Evolutionary conservation across 1,284 basidiomycete genomes (phyloP).

Genomic region (Pterulicium gracile): DNA sequence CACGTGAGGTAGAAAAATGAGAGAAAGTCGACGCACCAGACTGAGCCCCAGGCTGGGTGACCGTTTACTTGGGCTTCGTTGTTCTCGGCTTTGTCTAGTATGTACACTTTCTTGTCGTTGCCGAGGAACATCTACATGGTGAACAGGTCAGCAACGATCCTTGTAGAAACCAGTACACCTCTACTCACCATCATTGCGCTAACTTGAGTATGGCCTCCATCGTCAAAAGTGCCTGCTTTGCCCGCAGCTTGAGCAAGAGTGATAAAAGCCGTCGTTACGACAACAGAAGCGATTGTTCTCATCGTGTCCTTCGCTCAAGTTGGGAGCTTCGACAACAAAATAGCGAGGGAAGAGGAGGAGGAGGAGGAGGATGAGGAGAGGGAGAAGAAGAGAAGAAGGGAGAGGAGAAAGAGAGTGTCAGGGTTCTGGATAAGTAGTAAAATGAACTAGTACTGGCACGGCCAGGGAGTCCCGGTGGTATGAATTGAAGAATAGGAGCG

Average conservation of each 20-base stretch:
- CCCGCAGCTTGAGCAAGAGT: background rate
- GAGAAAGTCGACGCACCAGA: constrained; percentile 33
- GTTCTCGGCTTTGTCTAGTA: constrained; percentile 48
- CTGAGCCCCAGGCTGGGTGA: constrained; percentile 42
- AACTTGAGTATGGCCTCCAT: constrained; percentile 14
- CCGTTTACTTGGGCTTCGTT: constrained; percentile 49
- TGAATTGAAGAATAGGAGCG: too few species aligned
- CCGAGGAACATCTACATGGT: constrained; percentile 38
- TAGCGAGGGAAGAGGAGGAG: too few species aligned
- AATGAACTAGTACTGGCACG: too few species aligned
- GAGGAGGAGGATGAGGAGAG: too few species aligned
- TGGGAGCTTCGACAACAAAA: too few species aligned
- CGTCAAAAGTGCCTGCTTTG: constrained; percentile 12
- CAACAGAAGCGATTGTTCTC: background rate
- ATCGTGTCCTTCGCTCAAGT: too few species aligned
- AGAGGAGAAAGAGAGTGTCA: too few species aligned
- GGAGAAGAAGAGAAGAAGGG: too few species aligned
- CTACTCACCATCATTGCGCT: constrained; percentile 17
- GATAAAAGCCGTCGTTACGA: background rate
- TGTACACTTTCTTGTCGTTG: constrained; percentile 43
- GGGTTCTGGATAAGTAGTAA: too few species aligned
- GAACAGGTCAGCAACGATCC: too few species aligned
- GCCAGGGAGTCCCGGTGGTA: too few species aligned
- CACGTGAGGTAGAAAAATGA: constrained; percentile 6
- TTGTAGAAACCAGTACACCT: too few species aligned